Percentiles rank a stretch among this genome's conserved stretches.
Evolutionary conservation across 2,329 filamentous ascomycete genomes (phyloP).

Genomic region (Spiromastix sp.): DNA sequence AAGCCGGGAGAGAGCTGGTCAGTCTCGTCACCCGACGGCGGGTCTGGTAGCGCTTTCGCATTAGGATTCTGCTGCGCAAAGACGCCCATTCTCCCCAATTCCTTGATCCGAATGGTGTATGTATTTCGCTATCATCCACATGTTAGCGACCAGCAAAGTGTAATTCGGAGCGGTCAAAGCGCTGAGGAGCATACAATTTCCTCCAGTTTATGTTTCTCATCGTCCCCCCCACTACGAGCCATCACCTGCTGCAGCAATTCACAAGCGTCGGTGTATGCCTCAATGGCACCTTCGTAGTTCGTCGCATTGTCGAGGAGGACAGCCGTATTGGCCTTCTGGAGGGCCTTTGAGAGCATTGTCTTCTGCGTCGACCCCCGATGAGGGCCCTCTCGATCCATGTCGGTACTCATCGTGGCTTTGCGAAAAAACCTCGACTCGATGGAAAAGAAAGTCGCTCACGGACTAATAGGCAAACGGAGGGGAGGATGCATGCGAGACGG

Average conservation of each 20-base stretch:
- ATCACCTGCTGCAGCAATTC: slow-evolving; percentile 80
- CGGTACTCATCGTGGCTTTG: no score
- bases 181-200: slow-evolving; percentile 60
- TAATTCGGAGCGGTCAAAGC: not conserved
- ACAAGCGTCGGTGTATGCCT: slow-evolving; percentile 87
- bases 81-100: slow-evolving; percentile 61
- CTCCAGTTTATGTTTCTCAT: slow-evolving; percentile 72
- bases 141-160: not conserved
- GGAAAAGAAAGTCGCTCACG: no score
- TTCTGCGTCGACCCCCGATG: slow-evolving; percentile 62
- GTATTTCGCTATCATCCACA: slow-evolving; percentile 58
- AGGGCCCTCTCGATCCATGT: slow-evolving; percentile 21
- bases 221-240: slow-evolving; percentile 72
- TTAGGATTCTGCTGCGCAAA: slow-evolving; percentile 39
- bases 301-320: slow-evolving; percentile 93
- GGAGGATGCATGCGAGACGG: no score
- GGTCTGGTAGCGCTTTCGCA: slow-evolving; percentile 67
- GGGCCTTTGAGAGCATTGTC: slow-evolving; percentile 87
- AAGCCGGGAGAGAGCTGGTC: slow-evolving; percentile 10
- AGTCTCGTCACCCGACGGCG: slow-evolving; percentile 54
- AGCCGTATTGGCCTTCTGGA: slow-evolving; percentile 92
- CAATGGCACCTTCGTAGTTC: slow-evolving; percentile 83
- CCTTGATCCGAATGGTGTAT: slow-evolving; percentile 80
- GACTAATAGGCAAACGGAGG: no score
- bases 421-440: no score